Conservation (phyloP, 768 basidiomycete genomes). For the Rhizopogon roseolus region DNA sequence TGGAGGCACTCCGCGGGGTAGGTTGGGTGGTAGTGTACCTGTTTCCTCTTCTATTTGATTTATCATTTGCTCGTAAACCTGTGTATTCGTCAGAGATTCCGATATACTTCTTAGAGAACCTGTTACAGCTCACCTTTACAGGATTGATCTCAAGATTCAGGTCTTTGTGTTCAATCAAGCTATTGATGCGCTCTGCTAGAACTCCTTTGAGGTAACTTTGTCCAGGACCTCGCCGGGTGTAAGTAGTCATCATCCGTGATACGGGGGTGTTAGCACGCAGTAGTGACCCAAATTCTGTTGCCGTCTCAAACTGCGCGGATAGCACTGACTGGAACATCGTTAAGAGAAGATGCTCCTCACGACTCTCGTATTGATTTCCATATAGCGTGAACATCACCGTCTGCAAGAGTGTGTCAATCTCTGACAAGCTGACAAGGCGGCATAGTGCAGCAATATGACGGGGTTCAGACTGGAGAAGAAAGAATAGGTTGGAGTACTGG, state of each 20-base stretch:
- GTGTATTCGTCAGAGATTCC: neutral
- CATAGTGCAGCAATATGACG: conserved; percentile 95
- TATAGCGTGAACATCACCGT: conserved; percentile 99
- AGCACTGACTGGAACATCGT: conserved; percentile 99
- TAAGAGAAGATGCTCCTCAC: conserved; percentile 95
- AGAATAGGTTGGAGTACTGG: conserved; percentile 98
- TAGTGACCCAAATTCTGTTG: conserved; percentile 97
- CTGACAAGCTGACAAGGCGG: conserved; percentile 90
- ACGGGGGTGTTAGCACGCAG: conserved; percentile 98
- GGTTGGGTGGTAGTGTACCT: conserved; percentile 82
- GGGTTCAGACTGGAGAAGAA: conserved; percentile 96
- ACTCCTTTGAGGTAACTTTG: conserved; percentile 98
- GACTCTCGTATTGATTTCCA: conserved; percentile 97
- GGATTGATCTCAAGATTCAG: conserved; percentile 99
- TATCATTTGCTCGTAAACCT: conserved; percentile 99
- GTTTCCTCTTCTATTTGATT: conserved; percentile 98
- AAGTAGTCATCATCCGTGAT: conserved; percentile 99
- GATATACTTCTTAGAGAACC: neutral
- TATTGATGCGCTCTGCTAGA: conserved; percentile 96
- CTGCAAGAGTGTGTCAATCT: conserved; percentile 98
- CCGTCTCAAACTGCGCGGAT: conserved; percentile 98
- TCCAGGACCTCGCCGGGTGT: conserved; percentile 96
- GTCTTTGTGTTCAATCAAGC: conserved; percentile 98
- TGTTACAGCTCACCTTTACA: conserved; percentile 63
- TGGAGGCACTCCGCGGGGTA: conserved; percentile 90